phyloP scores from a whole-genome alignment of 371 early-diverging fungal species.

The Funneliformis caledonium region DNA sequence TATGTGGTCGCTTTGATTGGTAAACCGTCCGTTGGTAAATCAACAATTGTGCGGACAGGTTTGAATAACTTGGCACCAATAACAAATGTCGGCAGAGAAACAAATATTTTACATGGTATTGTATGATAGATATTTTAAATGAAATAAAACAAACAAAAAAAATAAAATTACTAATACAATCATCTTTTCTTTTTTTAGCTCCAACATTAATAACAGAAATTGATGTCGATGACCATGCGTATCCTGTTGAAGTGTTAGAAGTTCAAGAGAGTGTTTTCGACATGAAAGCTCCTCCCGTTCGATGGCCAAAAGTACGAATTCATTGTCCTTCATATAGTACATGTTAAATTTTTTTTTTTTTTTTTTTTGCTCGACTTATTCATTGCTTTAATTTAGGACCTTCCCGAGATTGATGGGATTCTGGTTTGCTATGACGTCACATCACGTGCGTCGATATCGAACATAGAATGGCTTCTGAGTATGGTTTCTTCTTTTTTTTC shows the following conservation, averaged over 20 bases:
- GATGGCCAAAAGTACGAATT: slow-evolving; percentile 22
- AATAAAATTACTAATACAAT: too few relatives aligned
- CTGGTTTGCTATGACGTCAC: slow-evolving; percentile 21
- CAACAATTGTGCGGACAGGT: slow-evolving; percentile 24
- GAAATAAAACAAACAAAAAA: too few relatives aligned
- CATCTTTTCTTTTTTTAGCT: not conserved
- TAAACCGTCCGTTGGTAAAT: slow-evolving; percentile 25
- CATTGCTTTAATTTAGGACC: not conserved
- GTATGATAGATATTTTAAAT: too few relatives aligned
- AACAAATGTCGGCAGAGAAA: slow-evolving; percentile 21
- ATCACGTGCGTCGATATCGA: slow-evolving; percentile 10
- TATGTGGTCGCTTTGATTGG: slow-evolving; percentile 25
- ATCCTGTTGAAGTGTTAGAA: slow-evolving; percentile 32
- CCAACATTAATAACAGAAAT: slow-evolving; percentile 22
- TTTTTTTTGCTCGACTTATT: not conserved
- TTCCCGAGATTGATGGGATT: slow-evolving; percentile 23
- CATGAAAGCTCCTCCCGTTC: not conserved
- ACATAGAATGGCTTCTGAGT: slow-evolving; percentile 30
- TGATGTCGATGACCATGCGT: slow-evolving; percentile 13
- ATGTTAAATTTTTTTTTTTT: not conserved
- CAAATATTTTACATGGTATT: slow-evolving; percentile 4
- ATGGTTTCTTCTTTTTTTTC: not conserved
- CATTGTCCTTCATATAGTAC: too few relatives aligned
- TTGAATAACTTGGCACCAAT: slow-evolving; percentile 26
- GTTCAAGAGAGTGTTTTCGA: slow-evolving; percentile 28